Conservation (phyloP, 2,329 filamentous ascomycete species). For the Parastagonospora nodorum region DNA sequence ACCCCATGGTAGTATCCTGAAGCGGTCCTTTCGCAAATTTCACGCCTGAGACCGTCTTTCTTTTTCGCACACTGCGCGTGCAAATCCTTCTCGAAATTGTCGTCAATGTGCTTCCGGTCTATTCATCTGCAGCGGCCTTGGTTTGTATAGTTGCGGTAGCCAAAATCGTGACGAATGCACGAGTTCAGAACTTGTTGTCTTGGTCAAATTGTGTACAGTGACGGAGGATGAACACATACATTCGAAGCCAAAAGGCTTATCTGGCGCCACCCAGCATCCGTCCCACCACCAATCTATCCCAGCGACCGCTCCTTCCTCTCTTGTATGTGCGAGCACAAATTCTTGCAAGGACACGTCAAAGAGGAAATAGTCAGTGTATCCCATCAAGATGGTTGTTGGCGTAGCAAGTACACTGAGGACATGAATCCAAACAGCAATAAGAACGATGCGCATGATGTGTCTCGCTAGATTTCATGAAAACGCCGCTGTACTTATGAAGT, state of each 20-base stretch:
- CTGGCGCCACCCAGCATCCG: conserved; percentile 41
- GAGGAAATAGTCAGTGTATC: conserved; percentile 54
- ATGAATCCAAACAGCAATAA: too few relatives aligned
- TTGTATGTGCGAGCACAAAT: conserved; percentile 52
- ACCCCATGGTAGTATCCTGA: too few relatives aligned
- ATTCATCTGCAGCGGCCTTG: conserved; percentile 53
- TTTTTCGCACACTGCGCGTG: conserved; percentile 36
- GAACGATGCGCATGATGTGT: too few relatives aligned
- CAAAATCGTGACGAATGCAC: conserved; percentile 61
- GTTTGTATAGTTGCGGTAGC: conserved; percentile 56
- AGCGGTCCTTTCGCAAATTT: conserved; percentile 1
- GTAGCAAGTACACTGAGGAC: too few relatives aligned
- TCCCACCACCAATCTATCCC: conserved; percentile 43
- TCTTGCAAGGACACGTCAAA: conserved; percentile 51
- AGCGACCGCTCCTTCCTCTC: conserved; percentile 46
- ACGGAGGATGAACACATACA: conserved; percentile 14
- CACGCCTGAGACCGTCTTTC: conserved; percentile 19
- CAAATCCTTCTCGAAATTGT: conserved; percentile 23
- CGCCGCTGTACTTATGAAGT: too few relatives aligned
- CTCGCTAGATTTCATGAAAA: too few relatives aligned
- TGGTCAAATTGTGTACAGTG: neutral
- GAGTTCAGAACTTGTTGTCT: conserved; percentile 19
- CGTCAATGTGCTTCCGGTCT: conserved; percentile 24
- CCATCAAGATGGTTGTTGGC: neutral
- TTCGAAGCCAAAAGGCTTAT: conserved; percentile 41